Base-by-base conservation (phyloP, 306 rosid genomes). In the Quercus dentata region DNA sequence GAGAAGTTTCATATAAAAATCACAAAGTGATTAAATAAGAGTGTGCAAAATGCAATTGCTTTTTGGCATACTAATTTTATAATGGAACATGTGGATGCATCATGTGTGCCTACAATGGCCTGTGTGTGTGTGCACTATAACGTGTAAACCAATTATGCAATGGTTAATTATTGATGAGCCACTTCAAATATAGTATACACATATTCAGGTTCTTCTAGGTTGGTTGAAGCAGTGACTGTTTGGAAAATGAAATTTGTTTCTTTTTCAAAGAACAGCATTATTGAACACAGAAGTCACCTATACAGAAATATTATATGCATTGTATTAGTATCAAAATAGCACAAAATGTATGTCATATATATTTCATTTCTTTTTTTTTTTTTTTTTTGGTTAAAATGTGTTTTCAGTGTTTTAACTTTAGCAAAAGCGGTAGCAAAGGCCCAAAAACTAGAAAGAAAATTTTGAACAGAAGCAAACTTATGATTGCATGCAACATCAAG, bases 71-170 rank as follows among this genome's bases (percentile, higher is more conserved):
- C 74, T 75, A 80, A 35, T 88, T 79, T 78, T 74, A 17, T 81
- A 77, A 76, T 65, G 77, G 28, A 54, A 54, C 93, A 85, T 80
- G 91, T 87, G 88, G 73, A 54, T 79, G 62, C 79, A 64, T 87
- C 80, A 71, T 78, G 74, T 68, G 73, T 62, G 79, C 85, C 79
- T 84, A 84, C 79, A 72, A 64, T 35, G 23, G 73, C 76, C 77
- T 56, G 71, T 49, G 71, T 82, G 59, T 59, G 80, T 76, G 74
- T 67, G 71, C 79, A 72, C 59, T 57, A 18, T 78, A 71, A 79
- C 77, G 64, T 71, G 56, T 78, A 54, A 78, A 55, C 62, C 44
- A 74, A 68, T 58, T n/a, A 59, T 84, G 71, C 51, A 21, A 14
- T 25, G 67, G 15, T 61, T 61, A 25, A 61, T 12, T 21, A 21